Evolutionary conservation across 2,329 filamentous ascomycete genomes (phyloP).

Genomic region (Hypoxylon sp.): DNA sequence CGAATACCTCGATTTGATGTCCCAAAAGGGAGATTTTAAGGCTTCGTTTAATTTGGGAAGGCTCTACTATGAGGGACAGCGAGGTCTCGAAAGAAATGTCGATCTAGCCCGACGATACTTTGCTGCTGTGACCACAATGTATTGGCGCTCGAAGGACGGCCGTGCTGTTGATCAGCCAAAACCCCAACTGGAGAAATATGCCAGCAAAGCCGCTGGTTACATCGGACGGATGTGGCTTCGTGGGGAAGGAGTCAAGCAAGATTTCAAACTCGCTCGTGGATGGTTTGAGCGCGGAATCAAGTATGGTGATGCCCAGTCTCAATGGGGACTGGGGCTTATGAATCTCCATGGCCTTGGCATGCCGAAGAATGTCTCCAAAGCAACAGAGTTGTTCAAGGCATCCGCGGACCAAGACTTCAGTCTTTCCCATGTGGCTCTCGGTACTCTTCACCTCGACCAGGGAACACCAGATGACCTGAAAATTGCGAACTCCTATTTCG

Average conservation of each 20-base stretch:
- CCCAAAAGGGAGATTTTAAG: constrained; percentile 88
- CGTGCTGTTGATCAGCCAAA: constrained; percentile 78
- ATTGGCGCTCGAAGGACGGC: constrained; percentile 83
- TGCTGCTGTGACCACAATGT: constrained; percentile 80
- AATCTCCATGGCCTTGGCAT: constrained; percentile 81
- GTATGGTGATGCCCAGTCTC: constrained; percentile 84
- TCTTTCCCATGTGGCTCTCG: constrained; percentile 84
- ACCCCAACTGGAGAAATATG: constrained; percentile 79
- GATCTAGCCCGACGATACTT: constrained; percentile 84
- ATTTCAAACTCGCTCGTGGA: constrained; percentile 78
- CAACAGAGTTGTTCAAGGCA: constrained; percentile 80
- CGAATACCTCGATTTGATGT: constrained; percentile 92
- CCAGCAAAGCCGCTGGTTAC: constrained; percentile 86
- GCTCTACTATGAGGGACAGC: constrained; percentile 88
- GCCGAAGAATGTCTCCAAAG: constrained; percentile 75
- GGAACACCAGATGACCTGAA: constrained; percentile 77
- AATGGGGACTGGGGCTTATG: constrained; percentile 87
- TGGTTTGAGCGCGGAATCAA: constrained; percentile 87
- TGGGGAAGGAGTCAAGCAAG: constrained; percentile 85
- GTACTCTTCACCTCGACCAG: constrained; percentile 87
- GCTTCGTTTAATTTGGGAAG: constrained; percentile 88
- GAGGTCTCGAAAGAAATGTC: constrained; percentile 79
- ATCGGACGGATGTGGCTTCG: constrained; percentile 91
- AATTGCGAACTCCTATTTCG: constrained; percentile 87
- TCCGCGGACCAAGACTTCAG: constrained; percentile 86